phyloP scores from a whole-genome alignment of 495 filamentous ascomycete genomes.

The Neurospora tetrasperma region DNA sequence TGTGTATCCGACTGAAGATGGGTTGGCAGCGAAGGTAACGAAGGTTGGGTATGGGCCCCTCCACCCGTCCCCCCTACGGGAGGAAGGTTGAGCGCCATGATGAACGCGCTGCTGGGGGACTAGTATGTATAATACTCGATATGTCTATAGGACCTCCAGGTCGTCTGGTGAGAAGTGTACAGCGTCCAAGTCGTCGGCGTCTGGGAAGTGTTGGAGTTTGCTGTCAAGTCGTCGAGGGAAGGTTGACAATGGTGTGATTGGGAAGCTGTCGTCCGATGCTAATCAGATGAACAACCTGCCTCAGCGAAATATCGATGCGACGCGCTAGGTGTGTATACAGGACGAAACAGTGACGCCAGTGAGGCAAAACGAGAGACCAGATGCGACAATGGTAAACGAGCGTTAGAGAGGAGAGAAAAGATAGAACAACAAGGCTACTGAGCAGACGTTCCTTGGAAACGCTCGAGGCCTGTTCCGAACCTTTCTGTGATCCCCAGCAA shows the following conservation, averaged over 20 bases:
- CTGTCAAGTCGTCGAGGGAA: background rate
- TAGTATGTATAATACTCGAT: background rate
- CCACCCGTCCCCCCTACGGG: constrained; percentile 33
- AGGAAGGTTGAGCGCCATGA: constrained; percentile 37
- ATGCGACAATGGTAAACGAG: constrained; percentile 24
- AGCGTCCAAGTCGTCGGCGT: background rate
- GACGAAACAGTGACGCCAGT: constrained; percentile 1
- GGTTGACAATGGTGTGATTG: background rate
- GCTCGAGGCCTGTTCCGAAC: constrained; percentile 4
- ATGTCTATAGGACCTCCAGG: background rate
- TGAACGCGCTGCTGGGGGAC: constrained; percentile 11
- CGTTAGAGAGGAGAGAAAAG: constrained; percentile 7
- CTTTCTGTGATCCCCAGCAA: constrained; percentile 6
- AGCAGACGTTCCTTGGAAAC: background rate
- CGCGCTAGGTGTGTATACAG: background rate
- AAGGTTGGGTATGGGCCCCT: constrained; percentile 76
- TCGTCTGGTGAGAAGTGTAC: background rate
- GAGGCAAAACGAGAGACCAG: constrained; percentile 22
- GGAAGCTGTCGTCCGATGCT: background rate
- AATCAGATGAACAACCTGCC: background rate
- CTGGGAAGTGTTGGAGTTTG: background rate
- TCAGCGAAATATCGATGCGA: background rate
- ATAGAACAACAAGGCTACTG: constrained; percentile 8
- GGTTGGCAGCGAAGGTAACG: constrained; percentile 73
- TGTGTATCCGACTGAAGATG: constrained; percentile 96